A percentile compares a stretch with the other conserved stretches of the same genome.
Evolutionary conservation across 495 filamentous ascomycete genomes (phyloP).

Genomic region (Penicillium pulvis): DNA sequence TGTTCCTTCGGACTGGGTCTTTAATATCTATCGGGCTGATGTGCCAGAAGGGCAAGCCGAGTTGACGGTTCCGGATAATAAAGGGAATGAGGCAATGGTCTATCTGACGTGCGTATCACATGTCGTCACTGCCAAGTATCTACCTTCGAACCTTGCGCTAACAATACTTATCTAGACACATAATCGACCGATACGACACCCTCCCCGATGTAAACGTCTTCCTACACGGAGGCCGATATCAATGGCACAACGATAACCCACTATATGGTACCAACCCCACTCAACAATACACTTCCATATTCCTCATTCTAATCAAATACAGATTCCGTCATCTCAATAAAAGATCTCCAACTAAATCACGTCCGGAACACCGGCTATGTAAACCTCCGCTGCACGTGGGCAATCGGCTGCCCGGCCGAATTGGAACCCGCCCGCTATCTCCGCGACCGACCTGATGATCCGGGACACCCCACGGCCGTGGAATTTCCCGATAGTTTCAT

Average conservation of each 20-base stretch:
- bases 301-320: neutral
- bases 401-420: slow-evolving; percentile 45
- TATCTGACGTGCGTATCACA: slow-evolving; percentile 51
- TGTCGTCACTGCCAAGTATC: neutral
- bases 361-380: slow-evolving; percentile 45
- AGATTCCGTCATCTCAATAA: slow-evolving; percentile 32
- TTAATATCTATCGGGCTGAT: slow-evolving; percentile 54
- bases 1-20: slow-evolving; percentile 41
- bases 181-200: slow-evolving; percentile 47
- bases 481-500: slow-evolving; percentile 32
- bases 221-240: slow-evolving; percentile 43
- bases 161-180: slow-evolving; percentile 28
- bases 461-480: slow-evolving; percentile 21
- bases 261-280: slow-evolving; percentile 33
- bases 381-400: slow-evolving; percentile 49
- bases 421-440: slow-evolving; percentile 31
- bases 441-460: slow-evolving; percentile 25
- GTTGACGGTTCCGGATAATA: slow-evolving; percentile 54
- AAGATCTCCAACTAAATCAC: slow-evolving; percentile 25
- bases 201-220: slow-evolving; percentile 50
- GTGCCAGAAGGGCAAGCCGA: slow-evolving; percentile 29
- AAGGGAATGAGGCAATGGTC: slow-evolving; percentile 65
- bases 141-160: too few relatives aligned
- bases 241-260: slow-evolving; percentile 59
- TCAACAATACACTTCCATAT: slow-evolving; percentile 14